Evolutionary conservation across 371 early-diverging fungal species (phyloP), one percentile per base, ranked within the genome.

Genomic region (Syncephalastrum contaminatum): DNA sequence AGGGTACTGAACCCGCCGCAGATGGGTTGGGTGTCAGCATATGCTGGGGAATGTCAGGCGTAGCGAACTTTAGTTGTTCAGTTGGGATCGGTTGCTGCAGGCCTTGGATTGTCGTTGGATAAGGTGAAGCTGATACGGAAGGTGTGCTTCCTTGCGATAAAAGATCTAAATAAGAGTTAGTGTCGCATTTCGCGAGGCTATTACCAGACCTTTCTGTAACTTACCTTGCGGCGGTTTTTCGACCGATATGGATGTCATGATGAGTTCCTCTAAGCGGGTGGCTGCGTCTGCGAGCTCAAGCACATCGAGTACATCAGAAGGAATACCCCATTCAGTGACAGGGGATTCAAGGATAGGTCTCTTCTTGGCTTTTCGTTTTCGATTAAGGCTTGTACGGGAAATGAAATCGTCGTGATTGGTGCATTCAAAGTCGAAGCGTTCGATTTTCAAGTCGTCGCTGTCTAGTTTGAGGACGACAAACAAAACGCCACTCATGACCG

Each of bases 321-420:
- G 76, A 8, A 75, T 45, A 41, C 73, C 72, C 76, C 76, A 75
- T 44, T 64, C 59, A 21, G 63, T 66, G 4, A 75, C 62, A 20
- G 62, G 59, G 13, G 76, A 70, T 7, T 64, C 61, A 18, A 73
- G 76, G 46, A 69, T 54, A 53, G 24, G 42, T 66, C 56, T 66
- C 68, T 50, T 65, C 67, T 40, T 40, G 48, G 40, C 41, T 49
- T 51, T 45, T 42, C 50, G 52, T 48, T 48, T 56, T 46, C n/a
- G 49, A 21, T 4, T 4, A 41, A 10, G 4, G 59, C 22, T 18
- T 63, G 70, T 36, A 49, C 70, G 59, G 12, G 61, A 27, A 1
- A 75, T 55, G 19, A 59, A 75, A 22, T 75, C 76, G 45, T 75
- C 76, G n/a, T 63, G 62, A 0, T 54, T 56, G 43, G 68, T 45